A percentile compares a stretch with the other conserved stretches of the same genome.
phyloP scores from a whole-genome alignment of 164 flowering plant genomes.

The Vitis rupestris region DNA sequence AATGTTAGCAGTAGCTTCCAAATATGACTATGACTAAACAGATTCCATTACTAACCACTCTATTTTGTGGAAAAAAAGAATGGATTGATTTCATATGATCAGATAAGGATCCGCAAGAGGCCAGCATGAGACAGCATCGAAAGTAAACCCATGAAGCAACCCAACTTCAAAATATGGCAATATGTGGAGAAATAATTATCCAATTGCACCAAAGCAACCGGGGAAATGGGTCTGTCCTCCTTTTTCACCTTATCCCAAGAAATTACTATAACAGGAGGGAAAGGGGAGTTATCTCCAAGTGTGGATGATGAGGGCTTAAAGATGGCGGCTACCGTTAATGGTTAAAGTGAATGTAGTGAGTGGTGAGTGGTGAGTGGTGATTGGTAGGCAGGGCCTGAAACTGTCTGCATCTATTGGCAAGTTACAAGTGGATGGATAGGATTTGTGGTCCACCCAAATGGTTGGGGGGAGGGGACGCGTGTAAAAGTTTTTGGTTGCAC shows the following conservation, averaged over 20 bases:
- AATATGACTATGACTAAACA: too few relatives aligned
- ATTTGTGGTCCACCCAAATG: slow-evolving; percentile 21
- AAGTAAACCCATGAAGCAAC: neutral
- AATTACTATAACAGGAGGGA: neutral
- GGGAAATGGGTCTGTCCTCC: neutral
- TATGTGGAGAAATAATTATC: neutral
- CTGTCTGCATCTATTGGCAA: neutral
- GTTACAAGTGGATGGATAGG: slow-evolving; percentile 19
- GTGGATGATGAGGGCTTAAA: neutral
- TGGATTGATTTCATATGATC: too few relatives aligned
- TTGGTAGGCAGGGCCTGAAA: slow-evolving; percentile 10
- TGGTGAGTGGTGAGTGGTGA: slow-evolving; percentile 3
- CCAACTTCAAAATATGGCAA: neutral
- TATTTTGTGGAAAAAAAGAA: too few relatives aligned
- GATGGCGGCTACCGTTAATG: neutral
- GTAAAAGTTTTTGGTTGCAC: slow-evolving; percentile 13
- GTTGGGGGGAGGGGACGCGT: slow-evolving; percentile 16
- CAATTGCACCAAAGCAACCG: neutral
- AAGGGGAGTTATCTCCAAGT: neutral
- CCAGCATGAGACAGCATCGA: neutral
- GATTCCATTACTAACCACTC: too few relatives aligned
- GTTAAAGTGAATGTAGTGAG: neutral
- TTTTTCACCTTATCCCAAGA: neutral
- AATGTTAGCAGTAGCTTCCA: too few relatives aligned
- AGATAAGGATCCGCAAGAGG: too few relatives aligned